Evolutionary conservation across 257 asterid species (phyloP).

Genomic region (Solanum bukasovii): DNA sequence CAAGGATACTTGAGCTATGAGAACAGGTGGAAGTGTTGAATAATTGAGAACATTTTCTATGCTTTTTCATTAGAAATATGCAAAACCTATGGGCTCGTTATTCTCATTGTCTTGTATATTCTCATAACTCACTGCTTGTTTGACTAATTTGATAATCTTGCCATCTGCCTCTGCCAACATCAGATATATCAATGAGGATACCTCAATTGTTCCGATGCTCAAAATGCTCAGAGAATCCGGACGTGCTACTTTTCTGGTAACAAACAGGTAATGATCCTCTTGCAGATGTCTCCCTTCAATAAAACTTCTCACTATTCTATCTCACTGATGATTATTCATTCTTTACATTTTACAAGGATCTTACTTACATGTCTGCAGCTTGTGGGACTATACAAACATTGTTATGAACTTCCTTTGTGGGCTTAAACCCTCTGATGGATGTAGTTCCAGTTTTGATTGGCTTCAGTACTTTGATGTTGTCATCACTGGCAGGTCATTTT

Average conservation of each 20-base stretch:
- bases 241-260: conserved; percentile 88
- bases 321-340: not conserved
- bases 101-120: not conserved
- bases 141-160: not conserved
- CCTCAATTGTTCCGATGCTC: conserved; percentile 82
- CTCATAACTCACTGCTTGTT: not conserved
- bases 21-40: not conserved
- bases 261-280: conserved; percentile 63
- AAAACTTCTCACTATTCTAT: not conserved
- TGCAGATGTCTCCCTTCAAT: not conserved
- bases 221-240: conserved; percentile 94
- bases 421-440: conserved; percentile 31
- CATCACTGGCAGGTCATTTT: conserved; percentile 83
- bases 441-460: conserved; percentile 67
- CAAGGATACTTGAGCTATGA: not conserved
- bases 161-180: not conserved
- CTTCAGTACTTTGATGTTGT: conserved; percentile 76
- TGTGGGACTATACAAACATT: conserved; percentile 92
- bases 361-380: conserved; percentile 47
- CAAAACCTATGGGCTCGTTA: not conserved
- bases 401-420: conserved; percentile 97
- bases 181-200: conserved; percentile 82
- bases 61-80: not conserved
- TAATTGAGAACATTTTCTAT: not conserved
- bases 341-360: not conserved